phyloP scores from a whole-genome alignment of 805 yeast species.

The Suhomyces emberorum region DNA sequence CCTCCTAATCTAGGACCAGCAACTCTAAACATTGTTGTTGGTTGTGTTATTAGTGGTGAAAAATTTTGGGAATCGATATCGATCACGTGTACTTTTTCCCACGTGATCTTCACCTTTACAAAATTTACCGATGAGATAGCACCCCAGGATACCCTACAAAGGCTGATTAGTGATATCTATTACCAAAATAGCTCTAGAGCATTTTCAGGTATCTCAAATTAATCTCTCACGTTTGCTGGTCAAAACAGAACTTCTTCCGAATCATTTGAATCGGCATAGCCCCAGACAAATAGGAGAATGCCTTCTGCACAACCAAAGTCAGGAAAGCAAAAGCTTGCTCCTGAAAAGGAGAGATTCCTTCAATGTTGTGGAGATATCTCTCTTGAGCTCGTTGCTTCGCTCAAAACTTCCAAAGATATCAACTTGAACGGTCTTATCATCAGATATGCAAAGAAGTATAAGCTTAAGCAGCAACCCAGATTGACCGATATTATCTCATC shows the following conservation, averaged over 20 bases:
- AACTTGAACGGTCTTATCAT: conserved; percentile 88
- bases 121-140: conserved; percentile 10
- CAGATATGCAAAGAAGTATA: conserved; percentile 83
- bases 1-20: background rate
- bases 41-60: conserved; percentile 1
- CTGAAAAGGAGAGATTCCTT: conserved; percentile 89
- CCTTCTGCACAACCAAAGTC: conserved; percentile 25
- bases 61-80: no score
- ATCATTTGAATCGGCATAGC: no score
- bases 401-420: conserved; percentile 71
- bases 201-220: no score
- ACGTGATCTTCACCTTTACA: no score
- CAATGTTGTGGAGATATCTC: conserved; percentile 93
- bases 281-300: no score
- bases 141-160: no score
- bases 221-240: no score
- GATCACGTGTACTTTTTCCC: background rate
- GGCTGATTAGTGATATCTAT: no score
- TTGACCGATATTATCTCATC: conserved; percentile 92
- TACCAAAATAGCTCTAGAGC: no score
- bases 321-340: conserved; percentile 65
- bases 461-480: conserved; percentile 87
- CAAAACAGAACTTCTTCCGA: no score
- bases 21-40: conserved; percentile 2
- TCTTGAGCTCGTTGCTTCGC: conserved; percentile 74